Evolutionary conservation across 495 filamentous ascomycete genomes (phyloP).

Genomic region (Daldinia decipiens): DNA sequence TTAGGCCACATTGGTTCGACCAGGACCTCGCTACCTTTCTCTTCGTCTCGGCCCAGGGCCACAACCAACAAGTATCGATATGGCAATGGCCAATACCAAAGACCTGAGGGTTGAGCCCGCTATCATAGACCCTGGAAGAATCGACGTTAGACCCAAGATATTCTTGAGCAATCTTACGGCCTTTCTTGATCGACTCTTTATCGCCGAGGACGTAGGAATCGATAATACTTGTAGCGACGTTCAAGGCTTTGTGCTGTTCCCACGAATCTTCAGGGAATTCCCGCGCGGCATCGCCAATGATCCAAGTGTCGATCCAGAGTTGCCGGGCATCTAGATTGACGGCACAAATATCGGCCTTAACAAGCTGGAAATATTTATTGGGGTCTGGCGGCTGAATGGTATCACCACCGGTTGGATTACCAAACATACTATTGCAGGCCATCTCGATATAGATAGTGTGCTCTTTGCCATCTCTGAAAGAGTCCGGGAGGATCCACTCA

Average conservation of each 20-base stretch:
- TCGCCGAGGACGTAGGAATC: slow-evolving; percentile 84
- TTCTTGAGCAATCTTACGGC: slow-evolving; percentile 80
- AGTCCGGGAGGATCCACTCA: slow-evolving; percentile 88
- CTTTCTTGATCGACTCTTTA: slow-evolving; percentile 78
- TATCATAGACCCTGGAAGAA: slow-evolving; percentile 84
- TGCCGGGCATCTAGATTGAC: slow-evolving; percentile 86
- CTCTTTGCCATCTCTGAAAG: slow-evolving; percentile 82
- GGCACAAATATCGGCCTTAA: slow-evolving; percentile 85
- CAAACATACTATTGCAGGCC: slow-evolving; percentile 99
- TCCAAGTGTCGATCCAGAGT: slow-evolving; percentile 93
- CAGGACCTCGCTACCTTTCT: slow-evolving; percentile 95
- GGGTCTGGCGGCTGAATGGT: slow-evolving; percentile 88
- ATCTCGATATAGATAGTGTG: slow-evolving; percentile 96
- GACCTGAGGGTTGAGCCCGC: slow-evolving; percentile 75
- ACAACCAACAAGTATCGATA: slow-evolving; percentile 97
- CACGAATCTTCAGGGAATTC: slow-evolving; percentile 83
- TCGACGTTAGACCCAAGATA: slow-evolving; percentile 86
- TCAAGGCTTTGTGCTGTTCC: slow-evolving; percentile 87
- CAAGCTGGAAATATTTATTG: slow-evolving; percentile 79
- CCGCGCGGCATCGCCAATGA: slow-evolving; percentile 85
- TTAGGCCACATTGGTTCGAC: slow-evolving; percentile 93
- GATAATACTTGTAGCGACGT: slow-evolving; percentile 86
- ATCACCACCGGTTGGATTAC: slow-evolving; percentile 86
- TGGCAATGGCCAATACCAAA: slow-evolving; percentile 95
- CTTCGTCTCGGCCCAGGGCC: slow-evolving; percentile 99